These are phyloP conservation scores for Nicotiana otophora DNA, from an alignment of 257 asterid species.

Conservation along the genomic window DNA sequence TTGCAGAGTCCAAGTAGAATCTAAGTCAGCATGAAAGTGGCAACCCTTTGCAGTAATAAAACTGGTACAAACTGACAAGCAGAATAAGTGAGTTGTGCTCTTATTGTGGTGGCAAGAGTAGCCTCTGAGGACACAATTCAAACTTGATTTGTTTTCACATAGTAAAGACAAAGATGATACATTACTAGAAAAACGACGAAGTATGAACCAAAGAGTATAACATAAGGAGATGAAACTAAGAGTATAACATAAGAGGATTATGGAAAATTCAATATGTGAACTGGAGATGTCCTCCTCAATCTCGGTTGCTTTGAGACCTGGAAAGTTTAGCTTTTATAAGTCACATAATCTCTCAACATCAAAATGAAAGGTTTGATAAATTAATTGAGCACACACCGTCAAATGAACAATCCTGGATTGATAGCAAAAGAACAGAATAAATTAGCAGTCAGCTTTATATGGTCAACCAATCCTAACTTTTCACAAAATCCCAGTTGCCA, in stretches of 20 bases:
- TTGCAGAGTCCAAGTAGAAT: not conserved
- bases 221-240: not conserved
- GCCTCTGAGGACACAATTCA: not conserved
- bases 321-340: not conserved
- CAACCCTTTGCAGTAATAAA: not conserved
- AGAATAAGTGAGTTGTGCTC: too few species aligned
- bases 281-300: not conserved
- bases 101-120: not conserved
- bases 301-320: not conserved
- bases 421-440: not conserved
- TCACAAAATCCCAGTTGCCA: slow-evolving; percentile 19
- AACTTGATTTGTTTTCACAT: not conserved
- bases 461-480: not conserved
- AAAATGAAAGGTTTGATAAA: not conserved
- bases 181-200: not conserved
- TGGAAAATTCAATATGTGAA: not conserved
- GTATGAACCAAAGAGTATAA: not conserved
- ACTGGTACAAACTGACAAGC: not conserved
- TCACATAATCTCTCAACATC: not conserved
- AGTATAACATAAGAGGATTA: not conserved
- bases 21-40: not conserved
- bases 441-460: too few species aligned
- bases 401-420: slow-evolving; percentile 57
- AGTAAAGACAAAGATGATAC: not conserved
- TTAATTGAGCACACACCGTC: slow-evolving; percentile 2